Conservation (phyloP, 1,139 yeast genomes). For the Geotrichum siamense region DNA sequence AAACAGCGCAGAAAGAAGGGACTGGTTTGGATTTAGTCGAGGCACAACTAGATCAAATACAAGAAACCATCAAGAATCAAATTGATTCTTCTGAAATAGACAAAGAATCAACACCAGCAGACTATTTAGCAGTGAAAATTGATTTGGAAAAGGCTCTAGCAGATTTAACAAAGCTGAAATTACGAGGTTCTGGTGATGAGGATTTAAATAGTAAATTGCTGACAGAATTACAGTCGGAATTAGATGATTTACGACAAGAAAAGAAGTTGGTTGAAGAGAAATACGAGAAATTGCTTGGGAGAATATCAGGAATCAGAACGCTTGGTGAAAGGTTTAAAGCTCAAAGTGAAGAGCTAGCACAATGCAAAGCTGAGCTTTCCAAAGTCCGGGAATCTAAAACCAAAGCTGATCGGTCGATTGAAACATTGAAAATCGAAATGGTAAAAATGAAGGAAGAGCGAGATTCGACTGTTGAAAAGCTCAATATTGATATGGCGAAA, state of each 20-base stretch:
- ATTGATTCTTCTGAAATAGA: not conserved
- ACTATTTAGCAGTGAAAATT: not conserved
- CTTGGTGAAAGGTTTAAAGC: conserved; percentile 60
- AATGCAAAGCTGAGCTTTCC: conserved; percentile 28
- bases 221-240: conserved; percentile 32
- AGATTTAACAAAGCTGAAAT: conserved; percentile 12
- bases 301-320: conserved; percentile 75
- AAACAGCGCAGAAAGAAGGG: no score
- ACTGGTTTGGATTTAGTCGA: not conserved
- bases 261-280: conserved; percentile 61
- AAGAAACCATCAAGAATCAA: not conserved
- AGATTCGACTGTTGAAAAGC: conserved; percentile 13
- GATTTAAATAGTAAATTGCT: conserved; percentile 20
- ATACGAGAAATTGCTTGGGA: conserved; percentile 65
- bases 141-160: conserved; percentile 13
- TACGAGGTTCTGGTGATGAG: not conserved
- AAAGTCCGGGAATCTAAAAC: not conserved
- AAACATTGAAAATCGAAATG: not conserved
- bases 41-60: not conserved
- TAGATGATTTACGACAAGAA: conserved; percentile 44
- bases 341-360: conserved; percentile 36
- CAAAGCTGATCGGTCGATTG: not conserved
- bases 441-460: conserved; percentile 3
- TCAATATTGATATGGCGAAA: conserved; percentile 28
- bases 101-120: not conserved